Evolutionary conservation across 345 rosid genomes (phyloP), one percentile per base, ranked within the genome.

Genomic region (Euphorbia tirucalli): DNA sequence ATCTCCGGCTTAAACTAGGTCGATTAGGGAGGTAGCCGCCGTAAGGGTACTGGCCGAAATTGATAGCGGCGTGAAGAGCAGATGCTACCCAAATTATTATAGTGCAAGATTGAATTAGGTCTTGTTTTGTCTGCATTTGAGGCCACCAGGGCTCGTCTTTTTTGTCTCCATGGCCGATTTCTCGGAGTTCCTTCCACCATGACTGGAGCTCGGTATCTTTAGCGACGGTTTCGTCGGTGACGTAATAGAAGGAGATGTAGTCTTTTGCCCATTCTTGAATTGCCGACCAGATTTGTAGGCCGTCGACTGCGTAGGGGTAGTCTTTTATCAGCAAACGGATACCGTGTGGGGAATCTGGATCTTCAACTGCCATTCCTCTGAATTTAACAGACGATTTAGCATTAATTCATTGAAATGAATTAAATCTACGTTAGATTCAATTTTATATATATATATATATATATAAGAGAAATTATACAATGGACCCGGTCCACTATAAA

Each of bases 271-370:
- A 82, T 14, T 66, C 74, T 74, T 70, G 69, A 62, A 85, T 85
- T 18, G 84, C 85, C 0, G 74, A 78, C 85, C 88, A 85, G 52
- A 85, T 80, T 60, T 84, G 74, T 4, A 85, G 83, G 27, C 88
- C 88, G 39, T 85, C 88, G 5, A 80, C 88, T 7, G 88, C 86
- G n/a, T 63, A 85, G 0, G 85, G 85, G 61, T 78, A 85, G 59
- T 78, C 88, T 52, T 80, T 61, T 7, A 80, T 76, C 68, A 78
- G 28, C 6, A 80, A 64, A 27, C 71, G 74, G 52, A 84, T 43
- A 9, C 87, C 87, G 22, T 74, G 79, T 0, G 59, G 77, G 8
- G 83, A 74, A 11, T 71, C 62, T 4, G 61, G 27, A 71, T 82
- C 85, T 35, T 75, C 66, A 7, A 78, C 83, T 13, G 88, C 85